These are phyloP conservation scores for Aureobasidium subglaciale DNA, from an alignment of 2,329 filamentous ascomycete genomes.

Conservation along the genomic window DNA sequence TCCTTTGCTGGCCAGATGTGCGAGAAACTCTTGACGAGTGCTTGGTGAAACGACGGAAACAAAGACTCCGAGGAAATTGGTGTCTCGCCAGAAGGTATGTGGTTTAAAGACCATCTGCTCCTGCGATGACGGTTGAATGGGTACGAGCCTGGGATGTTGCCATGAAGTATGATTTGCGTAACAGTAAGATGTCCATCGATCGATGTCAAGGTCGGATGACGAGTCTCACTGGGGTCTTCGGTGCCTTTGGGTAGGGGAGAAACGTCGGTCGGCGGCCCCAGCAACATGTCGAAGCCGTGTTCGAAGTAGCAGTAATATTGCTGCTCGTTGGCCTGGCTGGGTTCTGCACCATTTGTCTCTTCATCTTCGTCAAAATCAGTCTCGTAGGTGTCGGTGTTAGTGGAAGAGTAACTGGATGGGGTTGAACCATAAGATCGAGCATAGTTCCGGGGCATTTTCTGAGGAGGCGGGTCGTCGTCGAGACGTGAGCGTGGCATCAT, in stretches of 20 bases:
- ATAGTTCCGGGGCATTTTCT: conserved; percentile 8
- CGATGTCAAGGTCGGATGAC: conserved; percentile 15
- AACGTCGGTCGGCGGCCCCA: conserved; percentile 62
- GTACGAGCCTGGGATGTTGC: conserved; percentile 91
- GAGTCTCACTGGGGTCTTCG: conserved; percentile 19
- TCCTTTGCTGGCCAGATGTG: conserved; percentile 48
- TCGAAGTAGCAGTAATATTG: conserved; percentile 95
- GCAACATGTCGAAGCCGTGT: conserved; percentile 84
- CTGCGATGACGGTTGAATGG: conserved; percentile 92
- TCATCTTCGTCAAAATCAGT: conserved; percentile 41
- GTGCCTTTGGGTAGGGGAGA: conserved; percentile 18
- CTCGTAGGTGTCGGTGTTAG: conserved; percentile 37
- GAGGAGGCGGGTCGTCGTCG: background rate
- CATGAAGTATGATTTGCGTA: conserved; percentile 88
- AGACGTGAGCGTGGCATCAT: conserved; percentile 53
- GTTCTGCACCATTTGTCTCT: conserved; percentile 41
- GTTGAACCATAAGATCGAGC: conserved; percentile 22
- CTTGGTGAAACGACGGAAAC: conserved; percentile 65
- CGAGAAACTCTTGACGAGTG: conserved; percentile 64
- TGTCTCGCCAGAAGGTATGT: conserved; percentile 31
- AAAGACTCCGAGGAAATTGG: conserved; percentile 66
- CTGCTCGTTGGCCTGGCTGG: conserved; percentile 63
- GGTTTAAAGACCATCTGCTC: conserved; percentile 72
- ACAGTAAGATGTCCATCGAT: conserved; percentile 59
- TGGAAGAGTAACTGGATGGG: conserved; percentile 32